These are phyloP conservation scores for Blumeria graminis DNA, from an alignment of 2,329 filamentous ascomycete species.

Conservation along the genomic window DNA sequence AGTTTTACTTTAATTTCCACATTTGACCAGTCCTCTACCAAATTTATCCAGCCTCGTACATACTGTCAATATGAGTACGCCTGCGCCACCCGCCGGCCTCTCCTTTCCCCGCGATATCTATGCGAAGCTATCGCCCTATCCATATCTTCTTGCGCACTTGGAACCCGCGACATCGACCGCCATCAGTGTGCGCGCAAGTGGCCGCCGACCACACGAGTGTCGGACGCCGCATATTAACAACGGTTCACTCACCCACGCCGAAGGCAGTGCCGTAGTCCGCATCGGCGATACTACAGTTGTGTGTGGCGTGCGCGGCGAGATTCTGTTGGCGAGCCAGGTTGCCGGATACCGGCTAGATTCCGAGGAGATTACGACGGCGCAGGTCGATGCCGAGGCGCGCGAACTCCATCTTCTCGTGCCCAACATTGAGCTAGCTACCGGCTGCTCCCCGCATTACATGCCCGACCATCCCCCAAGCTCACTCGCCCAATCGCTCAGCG, in stretches of 20 bases:
- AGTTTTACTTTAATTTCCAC: too few relatives aligned
- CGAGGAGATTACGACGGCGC: constrained; percentile 15
- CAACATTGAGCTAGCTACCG: constrained; percentile 80
- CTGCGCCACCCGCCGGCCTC: constrained; percentile 4
- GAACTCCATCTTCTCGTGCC: constrained; percentile 62
- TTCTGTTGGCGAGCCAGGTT: constrained; percentile 52
- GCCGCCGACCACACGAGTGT: constrained; percentile 43
- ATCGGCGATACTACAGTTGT: constrained; percentile 84
- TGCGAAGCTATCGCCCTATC: constrained; percentile 69
- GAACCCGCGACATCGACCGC: constrained; percentile 27
- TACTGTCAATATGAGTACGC: too few relatives aligned
- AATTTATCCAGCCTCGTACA: too few relatives aligned
- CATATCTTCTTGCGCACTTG: constrained; percentile 77
- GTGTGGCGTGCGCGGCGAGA: constrained; percentile 72
- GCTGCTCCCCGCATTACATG: constrained; percentile 64
- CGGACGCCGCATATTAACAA: constrained; percentile 56
- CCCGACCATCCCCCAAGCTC: constrained; percentile 61
- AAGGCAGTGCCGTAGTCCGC: constrained; percentile 74
- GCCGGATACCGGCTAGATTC: constrained; percentile 31
- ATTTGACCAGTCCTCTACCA: too few relatives aligned
- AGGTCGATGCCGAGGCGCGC: constrained; percentile 21
- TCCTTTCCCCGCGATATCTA: constrained; percentile 43
- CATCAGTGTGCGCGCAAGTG: constrained; percentile 45
- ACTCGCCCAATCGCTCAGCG: constrained; percentile 60
- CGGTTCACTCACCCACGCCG: constrained; percentile 65